phyloP scores from a whole-genome alignment of 805 yeast species.

The Metschnikowia kofuensis region DNA sequence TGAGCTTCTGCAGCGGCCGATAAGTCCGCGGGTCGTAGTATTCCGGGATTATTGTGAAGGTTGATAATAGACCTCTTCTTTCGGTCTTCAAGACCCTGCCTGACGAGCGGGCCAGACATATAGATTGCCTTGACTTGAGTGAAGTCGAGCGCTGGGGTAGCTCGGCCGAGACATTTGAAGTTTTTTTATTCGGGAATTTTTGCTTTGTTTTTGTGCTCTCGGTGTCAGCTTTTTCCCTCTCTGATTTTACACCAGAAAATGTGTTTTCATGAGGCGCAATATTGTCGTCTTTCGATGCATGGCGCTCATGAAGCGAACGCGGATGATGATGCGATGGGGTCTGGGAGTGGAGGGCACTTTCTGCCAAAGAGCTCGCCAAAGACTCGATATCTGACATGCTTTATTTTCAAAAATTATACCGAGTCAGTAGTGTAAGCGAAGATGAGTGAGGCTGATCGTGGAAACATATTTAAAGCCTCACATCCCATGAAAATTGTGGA shows the following conservation, averaged over 20 bases:
- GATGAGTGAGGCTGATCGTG: background rate
- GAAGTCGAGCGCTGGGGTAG: background rate
- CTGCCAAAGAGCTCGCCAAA: conserved; percentile 11
- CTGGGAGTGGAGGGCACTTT: background rate
- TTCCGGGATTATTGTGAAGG: conserved; percentile 59
- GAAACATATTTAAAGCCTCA: background rate
- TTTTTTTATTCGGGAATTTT: background rate
- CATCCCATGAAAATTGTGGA: no score
- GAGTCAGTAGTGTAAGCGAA: background rate
- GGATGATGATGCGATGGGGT: background rate
- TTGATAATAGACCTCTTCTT: conserved; percentile 59
- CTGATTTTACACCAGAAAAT: background rate
- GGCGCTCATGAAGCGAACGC: conserved; percentile 1
- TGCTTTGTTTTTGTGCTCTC: background rate
- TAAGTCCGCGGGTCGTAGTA: conserved; percentile 68
- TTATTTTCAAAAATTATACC: no score
- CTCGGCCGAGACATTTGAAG: background rate
- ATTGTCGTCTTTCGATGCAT: background rate
- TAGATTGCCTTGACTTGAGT: background rate
- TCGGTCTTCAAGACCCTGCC: conserved; percentile 20
- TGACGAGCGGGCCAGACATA: background rate
- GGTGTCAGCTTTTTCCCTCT: no score
- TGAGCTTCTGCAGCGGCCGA: conserved; percentile 46
- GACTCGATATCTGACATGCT: conserved; percentile 7
- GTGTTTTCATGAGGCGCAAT: background rate